Percentiles rank a stretch among this genome's conserved stretches.
phyloP scores from a whole-genome alignment of 2,329 filamentous ascomycete genomes.

The Passalora sequoiae region DNA sequence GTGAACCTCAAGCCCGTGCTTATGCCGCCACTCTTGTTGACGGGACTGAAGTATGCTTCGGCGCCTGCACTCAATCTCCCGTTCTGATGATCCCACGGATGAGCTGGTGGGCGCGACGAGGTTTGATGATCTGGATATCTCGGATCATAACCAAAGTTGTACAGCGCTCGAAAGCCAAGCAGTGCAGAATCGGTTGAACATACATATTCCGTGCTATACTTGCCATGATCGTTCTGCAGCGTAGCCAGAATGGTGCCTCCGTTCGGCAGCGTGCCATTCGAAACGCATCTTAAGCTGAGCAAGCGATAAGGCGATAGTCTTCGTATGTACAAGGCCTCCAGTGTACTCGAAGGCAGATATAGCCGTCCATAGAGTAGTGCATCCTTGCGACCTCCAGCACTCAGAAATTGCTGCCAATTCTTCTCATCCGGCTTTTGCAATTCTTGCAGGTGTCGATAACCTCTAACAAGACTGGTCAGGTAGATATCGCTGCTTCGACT shows the following conservation, averaged over 20 bases:
- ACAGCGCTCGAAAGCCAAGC: conserved; percentile 79
- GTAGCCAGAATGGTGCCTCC: conserved; percentile 70
- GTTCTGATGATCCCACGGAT: conserved; percentile 56
- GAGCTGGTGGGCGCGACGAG: conserved; percentile 23
- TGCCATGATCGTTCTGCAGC: conserved; percentile 76
- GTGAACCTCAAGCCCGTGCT: conserved; percentile 85
- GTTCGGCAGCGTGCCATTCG: conserved; percentile 63
- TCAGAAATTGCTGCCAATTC: conserved; percentile 51
- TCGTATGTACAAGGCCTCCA: conserved; percentile 80
- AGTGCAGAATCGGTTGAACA: conserved; percentile 89
- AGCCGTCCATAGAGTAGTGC: conserved; percentile 70
- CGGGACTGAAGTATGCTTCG: conserved; percentile 89
- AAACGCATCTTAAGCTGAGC: conserved; percentile 73
- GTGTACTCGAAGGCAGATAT: conserved; percentile 75
- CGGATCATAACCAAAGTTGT: conserved; percentile 83
- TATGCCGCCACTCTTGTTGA: conserved; percentile 90
- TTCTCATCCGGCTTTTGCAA: conserved; percentile 50
- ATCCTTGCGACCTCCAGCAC: conserved; percentile 45
- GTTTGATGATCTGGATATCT: conserved; percentile 29
- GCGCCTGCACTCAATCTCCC: conserved; percentile 86
- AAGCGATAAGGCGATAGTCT: conserved; percentile 73
- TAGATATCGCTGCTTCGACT: conserved; percentile 71
- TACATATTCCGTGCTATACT: conserved; percentile 82
- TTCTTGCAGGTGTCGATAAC: conserved; percentile 73
- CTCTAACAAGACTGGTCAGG: conserved; percentile 69